Evolutionary conservation across 2,329 filamentous ascomycete genomes (phyloP).

Genomic region (Cercospora sojina): DNA sequence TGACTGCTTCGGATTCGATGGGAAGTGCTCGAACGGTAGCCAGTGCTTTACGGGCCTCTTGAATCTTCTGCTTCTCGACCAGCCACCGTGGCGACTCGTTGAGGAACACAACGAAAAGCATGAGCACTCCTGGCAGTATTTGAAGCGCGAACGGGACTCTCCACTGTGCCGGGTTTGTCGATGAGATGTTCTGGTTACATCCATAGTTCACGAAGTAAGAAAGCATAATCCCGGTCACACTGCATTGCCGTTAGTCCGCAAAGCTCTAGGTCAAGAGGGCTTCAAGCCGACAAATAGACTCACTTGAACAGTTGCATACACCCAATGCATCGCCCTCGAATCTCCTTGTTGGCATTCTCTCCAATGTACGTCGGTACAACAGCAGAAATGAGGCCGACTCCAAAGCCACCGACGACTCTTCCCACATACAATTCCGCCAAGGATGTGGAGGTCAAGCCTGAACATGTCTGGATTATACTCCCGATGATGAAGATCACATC

Average conservation of each 20-base stretch:
- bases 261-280: neutral
- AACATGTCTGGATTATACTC: constrained; percentile 43
- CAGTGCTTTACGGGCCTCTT: constrained; percentile 46
- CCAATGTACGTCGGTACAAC: constrained; percentile 48
- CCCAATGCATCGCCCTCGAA: constrained; percentile 35
- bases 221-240: constrained; percentile 50
- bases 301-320: constrained; percentile 36
- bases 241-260: constrained; percentile 34
- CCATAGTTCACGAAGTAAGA: constrained; percentile 57
- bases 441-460: constrained; percentile 35
- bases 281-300: neutral
- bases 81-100: constrained; percentile 56
- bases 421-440: constrained; percentile 45
- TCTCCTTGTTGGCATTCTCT: constrained; percentile 47
- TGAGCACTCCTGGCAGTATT: constrained; percentile 53
- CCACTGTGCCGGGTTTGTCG: constrained; percentile 51
- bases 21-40: constrained; percentile 41
- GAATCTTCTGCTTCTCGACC: constrained; percentile 51
- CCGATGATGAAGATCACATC: constrained; percentile 47
- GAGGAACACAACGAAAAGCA: constrained; percentile 52
- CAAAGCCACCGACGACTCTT: constrained; percentile 47
- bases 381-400: constrained; percentile 45
- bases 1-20: constrained; percentile 39
- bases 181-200: constrained; percentile 47
- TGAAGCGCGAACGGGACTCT: constrained; percentile 54